Base-by-base conservation (phyloP, 1,284 basidiomycete species). In the Ganoderma sinense region DNA sequence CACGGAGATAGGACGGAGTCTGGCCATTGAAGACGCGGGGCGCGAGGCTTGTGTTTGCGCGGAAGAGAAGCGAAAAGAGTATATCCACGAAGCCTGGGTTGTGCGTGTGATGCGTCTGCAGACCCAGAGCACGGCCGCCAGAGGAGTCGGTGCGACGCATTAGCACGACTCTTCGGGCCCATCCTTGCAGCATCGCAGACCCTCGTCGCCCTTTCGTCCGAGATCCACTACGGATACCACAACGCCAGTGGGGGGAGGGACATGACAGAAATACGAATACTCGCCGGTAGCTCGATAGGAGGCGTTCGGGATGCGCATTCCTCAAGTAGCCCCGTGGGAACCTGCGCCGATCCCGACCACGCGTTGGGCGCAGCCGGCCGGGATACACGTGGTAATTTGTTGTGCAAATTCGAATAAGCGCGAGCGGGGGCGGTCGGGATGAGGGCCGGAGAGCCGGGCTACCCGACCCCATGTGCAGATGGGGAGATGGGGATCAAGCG, bases 401-500 rank as follows among this genome's bases (percentile, higher is more conserved):
- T n/a, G n/a, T n/a, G 36, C 6, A 10, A 36, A 36, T 36, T 5
- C 53, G 2, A 56, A 20, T 16, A 31, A 33, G 53, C 29, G 29
- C 18, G 13, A 33, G 29, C 31, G 53, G 29, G 53, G 53, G 31
- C 31, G 29, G 14, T 14, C 29, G 53, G 53, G 53, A 56, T 23
- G 2, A 31, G 53, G 53, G 14, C 53, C 53, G 53, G 31, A 33
- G 29, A 31, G 29, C 53, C 45, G 45, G 45, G 45, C 7, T 5
- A 3, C 10, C 5, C 53, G 53, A 33, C 16, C 53, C 56, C 33
- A 33, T 59, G 55, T 16, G 55, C 16, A 31, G 53, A 31, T 53
- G 51, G 26, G 51, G 51, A 58, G 31, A 58, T 58, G 56, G 56
- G 53, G 56, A 59, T 59, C 56, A 59, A 33, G 56, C 36, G 31